phyloP scores from a whole-genome alignment of 164 flowering plant genomes.

The Magnolia officinalis region DNA sequence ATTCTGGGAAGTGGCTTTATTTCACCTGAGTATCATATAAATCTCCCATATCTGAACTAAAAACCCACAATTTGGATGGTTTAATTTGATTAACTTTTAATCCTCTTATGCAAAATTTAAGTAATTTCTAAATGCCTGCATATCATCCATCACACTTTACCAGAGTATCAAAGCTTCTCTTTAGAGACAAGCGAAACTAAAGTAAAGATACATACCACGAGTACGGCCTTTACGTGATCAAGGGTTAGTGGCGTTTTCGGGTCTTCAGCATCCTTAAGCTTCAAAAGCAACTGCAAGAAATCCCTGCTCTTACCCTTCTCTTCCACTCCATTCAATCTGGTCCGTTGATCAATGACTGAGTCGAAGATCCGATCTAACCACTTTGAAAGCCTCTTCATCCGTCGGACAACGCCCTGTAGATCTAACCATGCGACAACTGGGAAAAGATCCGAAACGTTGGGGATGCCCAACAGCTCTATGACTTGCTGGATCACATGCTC shows the following conservation, averaged over 20 bases:
- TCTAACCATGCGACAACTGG: constrained; percentile 42
- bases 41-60: no score
- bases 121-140: no score
- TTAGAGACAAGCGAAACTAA: background rate
- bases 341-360: constrained; percentile 24
- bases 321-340: background rate
- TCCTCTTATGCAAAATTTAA: no score
- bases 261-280: constrained; percentile 30
- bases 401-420: constrained; percentile 37
- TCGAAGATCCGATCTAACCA: constrained; percentile 35
- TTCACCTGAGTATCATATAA: no score
- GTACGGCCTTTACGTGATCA: constrained; percentile 33
- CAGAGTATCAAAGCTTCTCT: no score
- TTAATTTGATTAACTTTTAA: no score
- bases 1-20: no score
- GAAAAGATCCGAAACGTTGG: constrained; percentile 44
- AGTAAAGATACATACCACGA: constrained; percentile 25
- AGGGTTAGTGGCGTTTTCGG: constrained; percentile 30
- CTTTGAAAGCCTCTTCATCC: constrained; percentile 11
- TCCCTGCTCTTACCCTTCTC: constrained; percentile 7
- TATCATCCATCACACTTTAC: no score
- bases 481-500: constrained; percentile 25
- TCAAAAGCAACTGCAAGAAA: constrained; percentile 39
- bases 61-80: no score
- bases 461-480: constrained; percentile 27